Evolutionary conservation across 495 filamentous ascomycete genomes (phyloP), one percentile per base, ranked within the genome.

Genomic region (Darksidea phi): DNA sequence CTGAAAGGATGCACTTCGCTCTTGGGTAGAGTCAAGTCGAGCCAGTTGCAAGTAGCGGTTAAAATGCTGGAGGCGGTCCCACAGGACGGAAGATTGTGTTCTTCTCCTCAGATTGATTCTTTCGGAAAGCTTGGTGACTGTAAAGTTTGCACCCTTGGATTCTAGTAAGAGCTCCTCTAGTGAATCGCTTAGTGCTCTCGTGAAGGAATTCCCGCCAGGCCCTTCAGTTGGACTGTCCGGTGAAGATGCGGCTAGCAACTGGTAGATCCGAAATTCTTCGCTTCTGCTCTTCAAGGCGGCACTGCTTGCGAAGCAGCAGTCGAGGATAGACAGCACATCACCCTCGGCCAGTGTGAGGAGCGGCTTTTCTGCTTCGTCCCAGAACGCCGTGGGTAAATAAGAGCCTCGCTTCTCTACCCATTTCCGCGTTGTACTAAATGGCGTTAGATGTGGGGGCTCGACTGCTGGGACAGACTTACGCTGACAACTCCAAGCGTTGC

Each of bases 221-320:
- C 18, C 23, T 8, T 13, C 12, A 0, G 64, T 67, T 4, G 53
- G 34, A 5, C 34, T 25, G 38, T 59, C 32, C 13, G 18, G 10
- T 13, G 50, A 11, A 18, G 43, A 54, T 6, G 64, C 64, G 15
- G 58, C 53, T 17, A 67, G 21, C 20, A 67, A 43, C 36, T 63
- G 36, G 43, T 67, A 67, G n/a, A 51, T 55, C 20, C 64, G 34
- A n/a, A 43, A 25, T 20, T 67, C 64, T 24, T 63, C 49, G 11
- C 5, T 38, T 8, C 20, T 34, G n/a, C 42, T 20, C 25, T 68
- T 68, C 2, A 57, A 11, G 6, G 61, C 26, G 20, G 63, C 60
- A 45, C 59, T 65, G 48, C 67, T 64, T 24, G 67, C 64, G 43
- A 57, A 71, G 54, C 69, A 71, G 48, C 63, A 65, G 41, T 71